Percentiles rank a stretch among this genome's conserved stretches.
Conservation (phyloP, 2,329 filamentous ascomycete species). For the Clarireedia hainanense region DNA sequence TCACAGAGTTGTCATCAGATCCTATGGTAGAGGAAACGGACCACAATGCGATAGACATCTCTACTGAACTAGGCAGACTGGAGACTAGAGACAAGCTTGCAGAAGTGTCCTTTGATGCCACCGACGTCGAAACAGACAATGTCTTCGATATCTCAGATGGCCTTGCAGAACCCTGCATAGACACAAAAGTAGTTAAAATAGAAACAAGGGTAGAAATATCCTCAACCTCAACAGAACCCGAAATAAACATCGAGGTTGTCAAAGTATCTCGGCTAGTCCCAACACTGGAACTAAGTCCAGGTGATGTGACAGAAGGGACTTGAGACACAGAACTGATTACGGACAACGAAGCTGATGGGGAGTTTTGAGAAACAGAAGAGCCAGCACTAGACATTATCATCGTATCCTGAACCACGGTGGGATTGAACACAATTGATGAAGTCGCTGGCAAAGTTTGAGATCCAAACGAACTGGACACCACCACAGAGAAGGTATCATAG, state of each 20-base stretch:
- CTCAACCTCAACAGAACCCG: too few species aligned
- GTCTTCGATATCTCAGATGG: too few species aligned
- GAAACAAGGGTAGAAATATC: too few species aligned
- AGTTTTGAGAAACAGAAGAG: not conserved
- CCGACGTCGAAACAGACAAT: not conserved
- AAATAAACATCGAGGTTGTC: too few species aligned
- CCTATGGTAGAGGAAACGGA: constrained; percentile 1
- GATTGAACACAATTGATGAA: not conserved
- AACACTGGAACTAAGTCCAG: too few species aligned
- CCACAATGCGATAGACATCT: not conserved
- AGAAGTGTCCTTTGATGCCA: not conserved
- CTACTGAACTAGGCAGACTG: too few species aligned
- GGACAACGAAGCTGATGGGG: not conserved
- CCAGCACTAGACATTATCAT: too few species aligned
- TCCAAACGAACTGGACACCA: not conserved
- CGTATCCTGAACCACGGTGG: not conserved
- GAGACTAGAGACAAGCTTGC: not conserved
- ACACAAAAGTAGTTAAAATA: too few species aligned
- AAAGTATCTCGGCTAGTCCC: too few species aligned
- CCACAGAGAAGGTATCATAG: too few species aligned
- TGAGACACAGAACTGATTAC: not conserved
- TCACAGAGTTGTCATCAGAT: not conserved
- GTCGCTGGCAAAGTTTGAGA: not conserved
- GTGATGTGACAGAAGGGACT: not conserved
- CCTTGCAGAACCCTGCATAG: too few species aligned